A percentile compares a stretch with the other conserved stretches of the same genome.
Evolutionary conservation across 495 filamentous ascomycete species (phyloP).

Genomic region (Penicillium pancosmium): DNA sequence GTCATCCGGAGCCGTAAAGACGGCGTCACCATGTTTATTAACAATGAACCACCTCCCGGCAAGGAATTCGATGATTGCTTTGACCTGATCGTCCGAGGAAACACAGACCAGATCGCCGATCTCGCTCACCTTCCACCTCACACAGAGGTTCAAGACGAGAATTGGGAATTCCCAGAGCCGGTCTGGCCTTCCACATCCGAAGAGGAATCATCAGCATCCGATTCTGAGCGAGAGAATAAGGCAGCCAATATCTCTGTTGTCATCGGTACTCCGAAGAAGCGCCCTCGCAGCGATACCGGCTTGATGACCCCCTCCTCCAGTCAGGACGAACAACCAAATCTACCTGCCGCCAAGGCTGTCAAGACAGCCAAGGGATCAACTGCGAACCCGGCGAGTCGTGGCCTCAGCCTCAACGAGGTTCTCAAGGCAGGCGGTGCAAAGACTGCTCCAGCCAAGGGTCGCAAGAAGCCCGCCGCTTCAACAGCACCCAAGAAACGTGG

Average conservation of each 20-base stretch:
- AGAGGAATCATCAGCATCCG: constrained; percentile 41
- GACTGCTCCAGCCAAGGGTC: constrained; percentile 23
- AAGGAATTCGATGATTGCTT: constrained; percentile 89
- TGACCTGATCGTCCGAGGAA: constrained; percentile 84
- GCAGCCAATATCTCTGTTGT: constrained; percentile 41
- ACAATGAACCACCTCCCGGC: constrained; percentile 78
- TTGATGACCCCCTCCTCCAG: constrained; percentile 67
- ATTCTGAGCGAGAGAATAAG: constrained; percentile 41
- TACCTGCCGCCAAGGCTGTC: constrained; percentile 13
- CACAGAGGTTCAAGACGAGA: constrained; percentile 63
- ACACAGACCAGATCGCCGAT: constrained; percentile 84
- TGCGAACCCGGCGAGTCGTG: constrained; percentile 35
- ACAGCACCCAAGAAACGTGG: constrained; percentile 7
- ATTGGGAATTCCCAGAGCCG: constrained; percentile 37
- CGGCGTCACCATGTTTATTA: constrained; percentile 94
- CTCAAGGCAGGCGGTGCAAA: constrained; percentile 29
- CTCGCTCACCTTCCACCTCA: constrained; percentile 64
- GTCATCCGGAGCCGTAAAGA: constrained; percentile 77
- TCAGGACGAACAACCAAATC: constrained; percentile 38
- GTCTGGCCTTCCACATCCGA: constrained; percentile 15
- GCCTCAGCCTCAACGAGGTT: constrained; percentile 33
- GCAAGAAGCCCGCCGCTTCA: constrained; percentile 4
- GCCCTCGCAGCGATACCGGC: constrained; percentile 38
- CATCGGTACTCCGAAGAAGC: constrained; percentile 44
- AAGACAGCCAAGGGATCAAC: constrained; percentile 20